Percentiles rank a stretch among this genome's conserved stretches.
Evolutionary conservation across 768 basidiomycete species (phyloP).

Genomic region (Amanita rubescens): DNA sequence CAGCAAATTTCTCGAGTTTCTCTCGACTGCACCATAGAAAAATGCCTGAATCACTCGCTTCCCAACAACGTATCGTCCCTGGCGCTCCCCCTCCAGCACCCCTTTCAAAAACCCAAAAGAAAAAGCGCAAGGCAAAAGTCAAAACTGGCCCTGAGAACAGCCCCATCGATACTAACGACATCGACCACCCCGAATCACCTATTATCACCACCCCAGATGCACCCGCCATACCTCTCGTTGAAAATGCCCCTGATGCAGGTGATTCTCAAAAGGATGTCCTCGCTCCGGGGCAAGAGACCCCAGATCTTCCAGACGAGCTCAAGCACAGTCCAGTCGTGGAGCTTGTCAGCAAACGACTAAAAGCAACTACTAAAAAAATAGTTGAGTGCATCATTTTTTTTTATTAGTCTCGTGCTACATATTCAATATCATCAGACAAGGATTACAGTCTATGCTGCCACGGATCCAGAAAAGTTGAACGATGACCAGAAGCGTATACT

Average conservation of each 20-base stretch:
- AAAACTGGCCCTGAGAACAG: conserved; percentile 32
- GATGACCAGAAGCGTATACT: conserved; percentile 79
- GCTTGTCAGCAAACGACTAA: conserved; percentile 71
- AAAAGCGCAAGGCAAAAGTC: conserved; percentile 51
- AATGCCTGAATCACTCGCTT: conserved; percentile 30
- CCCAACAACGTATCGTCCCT: conserved; percentile 52
- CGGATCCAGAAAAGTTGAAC: conserved; percentile 66
- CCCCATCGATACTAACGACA: background rate
- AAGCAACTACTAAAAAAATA: conserved; percentile 77
- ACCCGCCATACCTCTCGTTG: conserved; percentile 22
- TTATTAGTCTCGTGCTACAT: background rate
- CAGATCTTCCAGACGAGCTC: conserved; percentile 38
- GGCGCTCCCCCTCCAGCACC: conserved; percentile 65
- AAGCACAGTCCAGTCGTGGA: conserved; percentile 71
- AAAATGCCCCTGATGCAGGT: conserved; percentile 30
- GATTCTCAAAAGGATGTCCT: conserved; percentile 42
- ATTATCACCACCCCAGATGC: conserved; percentile 38
- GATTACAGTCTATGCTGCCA: conserved; percentile 62
- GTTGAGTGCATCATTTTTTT: conserved; percentile 33
- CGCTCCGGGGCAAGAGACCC: conserved; percentile 29
- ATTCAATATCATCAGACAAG: conserved; percentile 44
- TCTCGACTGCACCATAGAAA: too few species aligned
- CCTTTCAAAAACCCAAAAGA: conserved; percentile 59
- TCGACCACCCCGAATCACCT: conserved; percentile 34
- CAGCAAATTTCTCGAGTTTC: background rate